Percentiles rank a stretch among this genome's conserved stretches.
These are phyloP conservation scores for Ettlia oleoabundans DNA, from an alignment of 139 green algal species.

Conservation along the genomic window DNA sequence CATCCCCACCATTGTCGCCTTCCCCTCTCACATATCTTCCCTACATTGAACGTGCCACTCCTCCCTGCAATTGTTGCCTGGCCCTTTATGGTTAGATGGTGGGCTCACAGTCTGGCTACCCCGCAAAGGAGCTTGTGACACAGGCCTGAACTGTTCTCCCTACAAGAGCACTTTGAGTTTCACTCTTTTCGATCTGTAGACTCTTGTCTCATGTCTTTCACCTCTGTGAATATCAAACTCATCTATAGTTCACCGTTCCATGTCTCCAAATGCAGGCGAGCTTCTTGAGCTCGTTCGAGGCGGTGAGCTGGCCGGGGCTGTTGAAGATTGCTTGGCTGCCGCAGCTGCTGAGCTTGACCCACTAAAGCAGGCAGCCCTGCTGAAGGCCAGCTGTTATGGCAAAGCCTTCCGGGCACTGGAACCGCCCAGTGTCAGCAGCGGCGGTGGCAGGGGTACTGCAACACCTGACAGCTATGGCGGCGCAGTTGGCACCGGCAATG, in stretches of 20 bases:
- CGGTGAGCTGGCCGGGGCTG: constrained; percentile 58
- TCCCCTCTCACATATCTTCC: background rate
- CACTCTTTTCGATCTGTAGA: no score
- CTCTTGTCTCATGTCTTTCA: no score
- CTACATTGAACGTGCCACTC: no score
- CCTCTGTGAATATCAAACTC: no score
- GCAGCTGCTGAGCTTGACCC: constrained; percentile 56
- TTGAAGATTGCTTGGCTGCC: constrained; percentile 67
- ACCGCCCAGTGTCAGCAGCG: background rate
- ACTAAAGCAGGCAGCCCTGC: constrained; percentile 42
- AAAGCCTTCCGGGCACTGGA: constrained; percentile 63
- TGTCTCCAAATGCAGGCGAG: constrained; percentile 41
- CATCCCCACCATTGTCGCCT: background rate
- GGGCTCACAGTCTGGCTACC: no score
- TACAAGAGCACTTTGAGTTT: no score
- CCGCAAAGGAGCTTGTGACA: no score
- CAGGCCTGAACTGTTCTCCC: no score
- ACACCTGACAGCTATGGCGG: background rate
- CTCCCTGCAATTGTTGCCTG: no score
- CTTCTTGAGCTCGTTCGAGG: constrained; percentile 57
- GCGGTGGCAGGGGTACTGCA: background rate
- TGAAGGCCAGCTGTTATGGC: constrained; percentile 76
- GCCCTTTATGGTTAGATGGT: no score
- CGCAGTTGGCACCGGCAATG: background rate
- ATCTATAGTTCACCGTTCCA: background rate